Evolutionary conservation across 176 grass and related monocot genomes (phyloP).

Genomic region (Oryza nivara): DNA sequence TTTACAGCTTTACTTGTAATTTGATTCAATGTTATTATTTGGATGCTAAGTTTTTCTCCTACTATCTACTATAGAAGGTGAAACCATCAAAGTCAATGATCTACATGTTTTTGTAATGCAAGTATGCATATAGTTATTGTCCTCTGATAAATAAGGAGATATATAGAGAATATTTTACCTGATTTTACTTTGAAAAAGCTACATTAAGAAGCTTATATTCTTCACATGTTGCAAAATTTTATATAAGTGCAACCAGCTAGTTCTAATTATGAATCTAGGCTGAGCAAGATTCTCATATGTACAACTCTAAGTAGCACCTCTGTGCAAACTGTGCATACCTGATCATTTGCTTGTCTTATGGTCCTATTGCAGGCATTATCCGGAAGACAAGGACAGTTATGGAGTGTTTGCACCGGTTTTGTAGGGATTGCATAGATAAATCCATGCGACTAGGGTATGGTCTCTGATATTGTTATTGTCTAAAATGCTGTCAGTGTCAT

Average conservation of each 20-base stretch:
- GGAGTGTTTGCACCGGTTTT: constrained; percentile 92
- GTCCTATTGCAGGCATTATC: constrained; percentile 69
- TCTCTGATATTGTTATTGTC: constrained; percentile 27
- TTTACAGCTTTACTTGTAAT: constrained; percentile 16
- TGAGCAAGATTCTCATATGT: background rate
- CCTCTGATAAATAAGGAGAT: constrained; percentile 8
- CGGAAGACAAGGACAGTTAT: constrained; percentile 87
- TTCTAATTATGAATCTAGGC: constrained; percentile 21
- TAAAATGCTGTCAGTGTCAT: constrained; percentile 29
- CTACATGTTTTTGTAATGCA: constrained; percentile 13
- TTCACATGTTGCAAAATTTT: constrained; percentile 2
- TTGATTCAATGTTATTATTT: constrained; percentile 17
- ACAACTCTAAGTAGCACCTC: constrained; percentile 31
- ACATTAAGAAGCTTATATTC: background rate
- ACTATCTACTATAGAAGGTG: constrained; percentile 9
- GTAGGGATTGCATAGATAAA: constrained; percentile 92
- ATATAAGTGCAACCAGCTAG: background rate
- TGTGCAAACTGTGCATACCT: constrained; percentile 34
- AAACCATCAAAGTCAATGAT: constrained; percentile 26
- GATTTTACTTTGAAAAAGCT: background rate
- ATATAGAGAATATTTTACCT: background rate
- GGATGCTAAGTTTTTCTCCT: constrained; percentile 9
- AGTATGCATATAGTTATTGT: background rate
- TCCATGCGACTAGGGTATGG: constrained; percentile 91
- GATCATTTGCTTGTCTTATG: constrained; percentile 29